Evolutionary conservation across 257 asterid genomes (phyloP).

Genomic region (Handroanthus guayacan): DNA sequence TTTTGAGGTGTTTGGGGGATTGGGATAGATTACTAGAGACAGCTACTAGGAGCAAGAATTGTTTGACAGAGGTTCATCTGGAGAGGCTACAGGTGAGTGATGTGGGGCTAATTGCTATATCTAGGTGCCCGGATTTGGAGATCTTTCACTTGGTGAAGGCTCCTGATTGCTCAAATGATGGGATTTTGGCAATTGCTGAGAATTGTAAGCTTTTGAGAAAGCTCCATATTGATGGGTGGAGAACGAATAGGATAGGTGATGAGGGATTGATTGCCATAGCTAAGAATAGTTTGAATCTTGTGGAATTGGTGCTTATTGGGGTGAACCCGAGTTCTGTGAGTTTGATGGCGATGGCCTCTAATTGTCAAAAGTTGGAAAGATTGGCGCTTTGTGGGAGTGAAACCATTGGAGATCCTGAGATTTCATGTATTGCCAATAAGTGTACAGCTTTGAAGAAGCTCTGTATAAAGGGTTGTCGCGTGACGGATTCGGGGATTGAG

Average conservation of each 20-base stretch:
- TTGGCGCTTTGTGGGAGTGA: conserved; percentile 95
- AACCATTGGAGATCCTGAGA: conserved; percentile 80
- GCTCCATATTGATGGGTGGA: conserved; percentile 95
- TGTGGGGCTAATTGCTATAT: conserved; percentile 62
- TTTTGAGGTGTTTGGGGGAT: conserved; percentile 78
- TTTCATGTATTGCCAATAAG: conserved; percentile 70
- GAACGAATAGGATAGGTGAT: conserved; percentile 84
- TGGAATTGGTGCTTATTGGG: conserved; percentile 85
- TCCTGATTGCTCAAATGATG: conserved; percentile 75
- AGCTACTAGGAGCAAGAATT: conserved; percentile 49
- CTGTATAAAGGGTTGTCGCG: conserved; percentile 81
- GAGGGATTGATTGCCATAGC: conserved; percentile 76
- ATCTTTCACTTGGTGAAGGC: conserved; percentile 76
- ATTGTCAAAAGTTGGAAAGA: conserved; percentile 79
- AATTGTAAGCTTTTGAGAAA: conserved; percentile 80
- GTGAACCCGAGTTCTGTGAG: conserved; percentile 72
- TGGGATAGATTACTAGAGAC: conserved; percentile 78
- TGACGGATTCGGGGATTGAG: conserved; percentile 79
- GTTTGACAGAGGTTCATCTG: conserved; percentile 73
- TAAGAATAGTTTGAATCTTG: conserved; percentile 63
- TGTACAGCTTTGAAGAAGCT: conserved; percentile 79
- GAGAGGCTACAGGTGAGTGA: conserved; percentile 88
- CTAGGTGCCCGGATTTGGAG: conserved; percentile 69
- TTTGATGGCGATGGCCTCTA: conserved; percentile 65
- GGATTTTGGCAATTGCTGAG: conserved; percentile 73